A percentile compares a stretch with the other conserved stretches of the same genome.
phyloP scores from a whole-genome alignment of 2,329 filamentous ascomycete genomes.

The Gyromitra esculenta region DNA sequence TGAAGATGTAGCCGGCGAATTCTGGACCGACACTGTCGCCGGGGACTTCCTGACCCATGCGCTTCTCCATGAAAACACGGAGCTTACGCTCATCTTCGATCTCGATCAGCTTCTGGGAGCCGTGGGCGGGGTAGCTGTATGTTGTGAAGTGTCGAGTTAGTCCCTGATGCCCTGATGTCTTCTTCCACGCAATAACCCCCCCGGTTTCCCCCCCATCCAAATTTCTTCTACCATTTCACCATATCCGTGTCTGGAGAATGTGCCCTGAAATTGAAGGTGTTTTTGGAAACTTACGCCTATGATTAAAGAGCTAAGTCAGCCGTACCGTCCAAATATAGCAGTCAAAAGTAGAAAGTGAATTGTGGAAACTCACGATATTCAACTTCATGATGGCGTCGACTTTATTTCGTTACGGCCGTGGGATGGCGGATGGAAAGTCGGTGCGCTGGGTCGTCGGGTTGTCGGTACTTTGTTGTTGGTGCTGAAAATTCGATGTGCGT shows the following conservation, averaged over 20 bases:
- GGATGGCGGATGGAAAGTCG: conserved; percentile 44
- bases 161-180: conserved; percentile 5
- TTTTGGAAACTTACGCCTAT: conserved; percentile 53
- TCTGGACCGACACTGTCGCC: conserved; percentile 97
- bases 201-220: conserved; percentile 2
- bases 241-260: conserved; percentile 7
- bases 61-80: conserved; percentile 89
- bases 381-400: conserved; percentile 61
- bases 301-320: conserved; percentile 40
- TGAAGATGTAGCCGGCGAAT: conserved; percentile 99
- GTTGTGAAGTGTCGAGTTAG: conserved; percentile 39
- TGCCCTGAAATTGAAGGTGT: conserved; percentile 23
- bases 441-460: conserved; percentile 44
- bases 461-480: conserved; percentile 47
- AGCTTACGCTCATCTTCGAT: conserved; percentile 99
- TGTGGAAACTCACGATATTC: conserved; percentile 55
- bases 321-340: conserved; percentile 12
- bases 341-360: conserved; percentile 11
- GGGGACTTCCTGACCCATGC: conserved; percentile 90
- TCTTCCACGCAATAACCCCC: background rate
- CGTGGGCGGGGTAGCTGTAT: conserved; percentile 87
- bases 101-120: conserved; percentile 99
- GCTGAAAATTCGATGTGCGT: conserved; percentile 38
- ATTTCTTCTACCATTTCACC: background rate
- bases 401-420: conserved; percentile 50